Conservation (phyloP, 2,329 filamentous ascomycete genomes). For the Verruconis gallopava region DNA sequence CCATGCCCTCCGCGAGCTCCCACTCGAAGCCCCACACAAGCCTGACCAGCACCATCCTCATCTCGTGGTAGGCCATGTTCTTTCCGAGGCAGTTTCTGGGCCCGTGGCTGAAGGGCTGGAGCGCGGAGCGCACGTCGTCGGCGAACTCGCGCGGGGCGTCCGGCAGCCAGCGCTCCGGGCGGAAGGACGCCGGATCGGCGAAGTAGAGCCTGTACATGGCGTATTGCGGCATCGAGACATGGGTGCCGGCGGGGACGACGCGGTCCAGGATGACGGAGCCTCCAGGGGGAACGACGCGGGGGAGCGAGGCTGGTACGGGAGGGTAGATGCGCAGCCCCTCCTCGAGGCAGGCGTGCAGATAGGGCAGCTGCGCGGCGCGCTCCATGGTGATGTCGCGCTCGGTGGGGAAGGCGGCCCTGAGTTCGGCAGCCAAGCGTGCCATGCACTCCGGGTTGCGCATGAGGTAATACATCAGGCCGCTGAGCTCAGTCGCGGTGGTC, state of each 20-base stretch:
- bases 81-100: constrained; percentile 9
- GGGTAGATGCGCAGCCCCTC: constrained; percentile 8
- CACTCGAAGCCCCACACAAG: constrained; percentile 10
- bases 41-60: constrained; percentile 6
- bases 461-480: constrained; percentile 25
- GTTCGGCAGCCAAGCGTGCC: constrained; percentile 18
- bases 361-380: constrained; percentile 12
- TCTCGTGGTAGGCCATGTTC: constrained; percentile 10
- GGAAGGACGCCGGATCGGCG: neutral
- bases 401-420: constrained; percentile 17
- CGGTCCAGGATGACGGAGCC: constrained; percentile 19
- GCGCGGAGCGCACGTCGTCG: neutral
- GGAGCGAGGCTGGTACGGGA: constrained; percentile 15
- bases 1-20: neutral
- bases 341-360: constrained; percentile 6
- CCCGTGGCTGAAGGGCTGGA: constrained; percentile 8
- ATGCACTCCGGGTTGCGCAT: constrained; percentile 18
- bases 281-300: constrained; percentile 16
- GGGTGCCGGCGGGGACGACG: constrained; percentile 18
- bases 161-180: constrained; percentile 6
- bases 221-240: constrained; percentile 6
- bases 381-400: constrained; percentile 23
- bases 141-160: neutral
- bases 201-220: neutral
- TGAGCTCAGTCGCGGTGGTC: constrained; percentile 30